These are phyloP conservation scores for Akanthomyces lecanii DNA, from an alignment of 2,329 filamentous ascomycete genomes.

Conservation along the genomic window DNA sequence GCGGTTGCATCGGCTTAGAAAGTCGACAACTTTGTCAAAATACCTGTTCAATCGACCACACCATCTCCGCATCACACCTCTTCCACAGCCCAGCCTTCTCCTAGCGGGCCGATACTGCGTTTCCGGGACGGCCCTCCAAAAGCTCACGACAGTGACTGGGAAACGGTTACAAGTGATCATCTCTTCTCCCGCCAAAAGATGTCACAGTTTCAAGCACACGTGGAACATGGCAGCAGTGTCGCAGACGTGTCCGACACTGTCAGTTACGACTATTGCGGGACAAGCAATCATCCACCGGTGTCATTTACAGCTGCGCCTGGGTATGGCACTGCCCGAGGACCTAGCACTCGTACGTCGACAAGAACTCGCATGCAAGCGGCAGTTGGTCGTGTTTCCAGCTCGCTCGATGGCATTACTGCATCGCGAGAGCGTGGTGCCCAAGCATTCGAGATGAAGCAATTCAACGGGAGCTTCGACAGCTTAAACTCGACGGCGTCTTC, in stretches of 20 bases:
- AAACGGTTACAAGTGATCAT: constrained; percentile 33
- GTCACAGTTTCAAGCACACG: not conserved
- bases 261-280: not conserved
- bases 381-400: constrained; percentile 16
- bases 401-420: not conserved
- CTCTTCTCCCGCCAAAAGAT: not conserved
- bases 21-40: constrained; percentile 37
- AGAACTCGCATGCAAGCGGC: constrained; percentile 5
- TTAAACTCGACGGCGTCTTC: constrained; percentile 26
- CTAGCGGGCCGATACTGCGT: not conserved
- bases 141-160: constrained; percentile 32
- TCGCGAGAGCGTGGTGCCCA: constrained; percentile 6
- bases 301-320: not conserved
- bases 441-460: constrained; percentile 23
- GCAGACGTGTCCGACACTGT: constrained; percentile 40
- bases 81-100: not conserved
- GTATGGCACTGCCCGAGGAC: not conserved
- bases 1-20: constrained; percentile 38
- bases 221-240: constrained; percentile 38
- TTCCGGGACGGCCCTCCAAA: constrained; percentile 9
- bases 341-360: not conserved
- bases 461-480: constrained; percentile 29
- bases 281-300: not conserved
- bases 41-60: constrained; percentile 25
- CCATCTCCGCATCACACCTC: not conserved